Evolutionary conservation across 129 eudicot species (phyloP).

Genomic region (Flaveria brownii): DNA sequence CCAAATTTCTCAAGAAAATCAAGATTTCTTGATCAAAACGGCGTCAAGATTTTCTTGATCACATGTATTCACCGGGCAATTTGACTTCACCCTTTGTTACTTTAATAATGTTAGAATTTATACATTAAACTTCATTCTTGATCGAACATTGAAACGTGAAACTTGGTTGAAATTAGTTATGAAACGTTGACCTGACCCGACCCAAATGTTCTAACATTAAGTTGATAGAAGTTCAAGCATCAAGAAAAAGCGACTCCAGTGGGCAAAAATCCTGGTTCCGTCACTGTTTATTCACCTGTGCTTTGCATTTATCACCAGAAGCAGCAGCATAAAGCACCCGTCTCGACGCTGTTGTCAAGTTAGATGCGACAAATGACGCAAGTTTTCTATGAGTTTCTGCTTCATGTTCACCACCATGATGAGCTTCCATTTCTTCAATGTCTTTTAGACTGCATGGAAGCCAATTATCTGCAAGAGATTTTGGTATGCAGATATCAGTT

Average conservation of each 20-base stretch:
- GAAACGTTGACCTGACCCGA: too few relatives aligned
- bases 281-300: constrained; percentile 37
- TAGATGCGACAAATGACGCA: constrained; percentile 23
- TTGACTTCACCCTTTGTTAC: too few relatives aligned
- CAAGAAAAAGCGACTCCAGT: too few relatives aligned
- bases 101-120: too few relatives aligned
- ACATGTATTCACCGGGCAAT: too few relatives aligned
- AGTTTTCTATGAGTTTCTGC: constrained; percentile 31
- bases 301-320: constrained; percentile 45
- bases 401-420: constrained; percentile 21
- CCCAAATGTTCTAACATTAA: too few relatives aligned
- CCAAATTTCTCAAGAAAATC: constrained; percentile 14
- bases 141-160: too few relatives aligned
- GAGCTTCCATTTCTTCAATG: constrained; percentile 26
- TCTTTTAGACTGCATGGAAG: constrained; percentile 54
- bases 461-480: constrained; percentile 49
- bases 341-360: constrained; percentile 11
- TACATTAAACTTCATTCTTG: too few relatives aligned
- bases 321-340: constrained; percentile 40
- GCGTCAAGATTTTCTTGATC: constrained; percentile 5
- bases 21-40: background rate
- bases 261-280: too few relatives aligned
- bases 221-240: too few relatives aligned
- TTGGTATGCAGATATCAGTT: constrained; percentile 54
- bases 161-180: too few relatives aligned